Evolutionary conservation across 352 stramenopile species (phyloP).

Genomic region (Pythium grandisporangium): DNA sequence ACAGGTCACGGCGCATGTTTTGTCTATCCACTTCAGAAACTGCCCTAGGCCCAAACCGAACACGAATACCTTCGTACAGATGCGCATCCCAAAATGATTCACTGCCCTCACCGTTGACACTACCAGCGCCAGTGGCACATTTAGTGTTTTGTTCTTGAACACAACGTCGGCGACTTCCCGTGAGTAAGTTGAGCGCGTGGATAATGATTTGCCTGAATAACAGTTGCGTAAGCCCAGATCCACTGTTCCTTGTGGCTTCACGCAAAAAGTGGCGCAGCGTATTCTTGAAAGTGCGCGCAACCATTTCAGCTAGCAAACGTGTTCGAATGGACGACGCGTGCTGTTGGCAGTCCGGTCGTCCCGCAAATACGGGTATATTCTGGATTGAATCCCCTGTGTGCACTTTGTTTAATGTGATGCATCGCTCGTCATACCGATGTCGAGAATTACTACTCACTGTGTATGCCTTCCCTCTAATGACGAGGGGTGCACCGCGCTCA

Average conservation of each 20-base stretch:
- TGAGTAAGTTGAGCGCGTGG: slow-evolving; percentile 61
- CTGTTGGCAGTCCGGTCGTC: slow-evolving; percentile 44
- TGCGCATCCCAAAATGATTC: slow-evolving; percentile 66
- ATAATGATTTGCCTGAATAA: slow-evolving; percentile 41
- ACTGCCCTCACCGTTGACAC: slow-evolving; percentile 33
- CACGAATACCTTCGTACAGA: slow-evolving; percentile 62
- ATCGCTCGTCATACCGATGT: slow-evolving; percentile 45
- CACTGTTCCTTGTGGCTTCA: slow-evolving; percentile 14
- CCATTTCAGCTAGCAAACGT: slow-evolving; percentile 80
- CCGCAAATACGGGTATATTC: slow-evolving; percentile 56
- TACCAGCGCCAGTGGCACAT: no score
- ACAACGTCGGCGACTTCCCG: no score
- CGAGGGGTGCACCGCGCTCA: slow-evolving; percentile 47
- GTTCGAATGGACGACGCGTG: slow-evolving; percentile 45
- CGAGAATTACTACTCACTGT: slow-evolving; percentile 27
- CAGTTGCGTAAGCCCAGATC: slow-evolving; percentile 28
- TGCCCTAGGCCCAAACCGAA: slow-evolving; percentile 54
- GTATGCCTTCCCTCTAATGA: slow-evolving; percentile 42
- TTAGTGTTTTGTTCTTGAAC: no score
- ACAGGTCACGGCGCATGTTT: slow-evolving; percentile 50
- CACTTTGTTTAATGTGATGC: slow-evolving; percentile 44
- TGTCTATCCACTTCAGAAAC: slow-evolving; percentile 73
- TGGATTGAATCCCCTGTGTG: slow-evolving; percentile 67
- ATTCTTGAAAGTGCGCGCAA: slow-evolving; percentile 83
- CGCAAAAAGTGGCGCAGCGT: slow-evolving; percentile 73